Evolutionary conservation across 1,284 basidiomycete species (phyloP), one percentile per base, ranked within the genome.

Genomic region (Puccinia coronata): DNA sequence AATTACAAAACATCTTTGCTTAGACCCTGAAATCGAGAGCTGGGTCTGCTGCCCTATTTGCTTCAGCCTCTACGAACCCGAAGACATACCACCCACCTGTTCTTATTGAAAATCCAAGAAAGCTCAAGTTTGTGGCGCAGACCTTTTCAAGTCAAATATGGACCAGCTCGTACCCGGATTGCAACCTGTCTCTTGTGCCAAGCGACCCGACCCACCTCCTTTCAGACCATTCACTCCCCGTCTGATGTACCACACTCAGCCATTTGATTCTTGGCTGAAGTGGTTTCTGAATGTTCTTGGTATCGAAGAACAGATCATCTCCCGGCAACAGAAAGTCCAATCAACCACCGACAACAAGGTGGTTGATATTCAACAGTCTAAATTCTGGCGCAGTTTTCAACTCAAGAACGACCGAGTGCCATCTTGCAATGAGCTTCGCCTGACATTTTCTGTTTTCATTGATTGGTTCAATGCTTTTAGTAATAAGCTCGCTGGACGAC

Each of bases 321-420:
- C 23, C 23, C 25, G 65, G 51, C 75, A 55, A 47, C 69, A 83
- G 67, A 70, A 31, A 70, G 12, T 70, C 34, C 34, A 70, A 70
- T 18, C 34, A 70, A 18, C 43, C 1, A 18, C 39, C 14, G 31
- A 65, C 23, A 34, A 34, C 59, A 23, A 65, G 31, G 43, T 70
- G 34, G 8, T 23, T 70, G 39, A 49, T 23, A 41, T 70, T n/a
- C 31, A 70, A 43, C 36, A 70, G 43, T 59, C 55, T 25, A n/a
- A 59, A 16, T 14, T n/a, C 12, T 59, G 55, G 55, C n/a, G 31
- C n/a, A 16, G 31, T 12, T 59, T 59, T 59, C 12, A 14, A 59
- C 16, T 25, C n/a, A 59, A 59, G 55, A 23, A 14, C n/a, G 9
- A 31, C 11, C 31, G 11, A 59, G 31, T n/a, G 8, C 31, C 25